These are phyloP conservation scores for Nidularia sp. DNA, from an alignment of 768 basidiomycete species.

Conservation along the genomic window DNA sequence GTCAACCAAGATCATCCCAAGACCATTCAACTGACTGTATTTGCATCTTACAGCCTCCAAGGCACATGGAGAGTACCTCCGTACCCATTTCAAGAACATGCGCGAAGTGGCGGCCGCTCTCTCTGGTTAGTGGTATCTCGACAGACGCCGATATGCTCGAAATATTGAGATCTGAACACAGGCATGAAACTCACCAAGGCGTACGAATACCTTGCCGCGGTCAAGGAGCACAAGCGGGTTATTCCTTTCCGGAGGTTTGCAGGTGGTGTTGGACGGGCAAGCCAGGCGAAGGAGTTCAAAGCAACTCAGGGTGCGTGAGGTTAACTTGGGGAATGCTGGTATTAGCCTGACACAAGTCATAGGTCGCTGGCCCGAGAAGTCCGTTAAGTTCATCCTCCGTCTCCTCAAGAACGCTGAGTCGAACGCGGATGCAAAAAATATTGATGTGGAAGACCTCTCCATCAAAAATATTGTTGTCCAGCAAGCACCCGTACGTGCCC, in stretches of 20 bases:
- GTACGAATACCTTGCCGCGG: conserved; percentile 89
- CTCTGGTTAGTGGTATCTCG: conserved; percentile 47
- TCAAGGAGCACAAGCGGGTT: conserved; percentile 93
- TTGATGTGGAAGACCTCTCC: conserved; percentile 85
- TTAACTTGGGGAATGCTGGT: neutral
- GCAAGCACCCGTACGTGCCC: conserved; percentile 85
- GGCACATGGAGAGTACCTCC: conserved; percentile 94
- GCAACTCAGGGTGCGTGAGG: conserved; percentile 81
- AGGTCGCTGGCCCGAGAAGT: conserved; percentile 99
- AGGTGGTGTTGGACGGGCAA: conserved; percentile 92
- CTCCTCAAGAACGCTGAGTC: conserved; percentile 99
- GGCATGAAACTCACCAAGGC: conserved; percentile 94
- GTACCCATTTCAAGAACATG: conserved; percentile 99
- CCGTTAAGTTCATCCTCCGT: conserved; percentile 89
- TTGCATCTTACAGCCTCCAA: conserved; percentile 61
- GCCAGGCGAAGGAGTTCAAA: conserved; percentile 96
- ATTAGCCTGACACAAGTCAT: neutral
- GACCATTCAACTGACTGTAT: conserved; percentile 10
- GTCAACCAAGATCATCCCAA: neutral
- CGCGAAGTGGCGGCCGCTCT: conserved; percentile 96
- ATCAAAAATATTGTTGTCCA: conserved; percentile 98
- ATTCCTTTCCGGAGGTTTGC: conserved; percentile 96
- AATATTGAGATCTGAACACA: conserved; percentile 20
- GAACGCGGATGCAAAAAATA: conserved; percentile 96
- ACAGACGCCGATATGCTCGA: neutral